A percentile compares a stretch with the other conserved stretches of the same genome.
phyloP scores from a whole-genome alignment of 1,284 basidiomycete species.

The Austroboletus novae-zelandiae region DNA sequence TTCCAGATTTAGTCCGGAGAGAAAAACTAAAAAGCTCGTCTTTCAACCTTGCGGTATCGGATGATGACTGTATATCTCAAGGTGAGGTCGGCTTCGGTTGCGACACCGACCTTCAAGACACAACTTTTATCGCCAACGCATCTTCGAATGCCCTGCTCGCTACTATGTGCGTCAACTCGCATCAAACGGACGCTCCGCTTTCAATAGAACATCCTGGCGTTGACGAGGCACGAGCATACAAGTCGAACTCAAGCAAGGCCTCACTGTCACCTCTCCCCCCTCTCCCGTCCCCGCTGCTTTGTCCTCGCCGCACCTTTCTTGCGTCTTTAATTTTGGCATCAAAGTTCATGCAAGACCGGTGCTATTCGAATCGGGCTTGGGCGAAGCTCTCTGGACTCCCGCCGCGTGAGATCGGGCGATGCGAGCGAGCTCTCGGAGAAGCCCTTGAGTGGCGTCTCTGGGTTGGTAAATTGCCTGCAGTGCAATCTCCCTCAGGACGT shows the following conservation, averaged over 20 bases:
- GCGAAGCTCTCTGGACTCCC: slow-evolving; percentile 80
- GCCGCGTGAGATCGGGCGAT: slow-evolving; percentile 74
- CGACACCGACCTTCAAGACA: slow-evolving; percentile 13
- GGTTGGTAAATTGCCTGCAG: slow-evolving; percentile 64
- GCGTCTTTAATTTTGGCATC: slow-evolving; percentile 86
- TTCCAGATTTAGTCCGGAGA: slow-evolving; percentile 56
- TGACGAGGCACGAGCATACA: slow-evolving; percentile 17
- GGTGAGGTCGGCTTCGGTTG: slow-evolving; percentile 39
- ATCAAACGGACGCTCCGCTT: slow-evolving; percentile 10
- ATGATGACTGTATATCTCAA: slow-evolving; percentile 45
- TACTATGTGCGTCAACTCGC: slow-evolving; percentile 38
- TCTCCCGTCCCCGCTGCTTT: slow-evolving; percentile 78
- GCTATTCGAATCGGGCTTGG: slow-evolving; percentile 92
- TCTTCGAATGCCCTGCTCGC: slow-evolving; percentile 32
- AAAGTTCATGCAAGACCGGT: slow-evolving; percentile 91
- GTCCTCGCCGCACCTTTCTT: slow-evolving; percentile 85
- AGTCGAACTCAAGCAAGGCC: slow-evolving; percentile 15
- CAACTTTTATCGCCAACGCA: slow-evolving; percentile 3
- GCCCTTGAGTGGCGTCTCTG: slow-evolving; percentile 81
- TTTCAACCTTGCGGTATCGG: slow-evolving; percentile 40
- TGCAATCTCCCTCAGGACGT: slow-evolving; percentile 27
- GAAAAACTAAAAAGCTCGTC: slow-evolving; percentile 45
- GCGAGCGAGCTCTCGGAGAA: slow-evolving; percentile 76
- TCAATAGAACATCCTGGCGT: slow-evolving; percentile 8
- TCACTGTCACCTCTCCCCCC: slow-evolving; percentile 43